These are phyloP conservation scores for Termitomyces sp. DNA, from an alignment of 768 basidiomycete genomes.

Conservation along the genomic window DNA sequence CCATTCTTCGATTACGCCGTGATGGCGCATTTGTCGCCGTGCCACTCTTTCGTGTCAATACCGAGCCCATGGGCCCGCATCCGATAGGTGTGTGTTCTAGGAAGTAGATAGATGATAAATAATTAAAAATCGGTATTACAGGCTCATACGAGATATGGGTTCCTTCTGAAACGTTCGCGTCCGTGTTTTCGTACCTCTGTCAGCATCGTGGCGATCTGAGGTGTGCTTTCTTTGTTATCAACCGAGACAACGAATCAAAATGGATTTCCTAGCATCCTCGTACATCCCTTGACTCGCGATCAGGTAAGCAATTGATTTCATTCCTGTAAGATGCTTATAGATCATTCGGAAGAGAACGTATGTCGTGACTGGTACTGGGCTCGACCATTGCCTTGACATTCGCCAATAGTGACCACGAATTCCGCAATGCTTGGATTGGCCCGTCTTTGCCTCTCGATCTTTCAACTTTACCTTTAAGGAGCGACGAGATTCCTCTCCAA, in stretches of 20 bases:
- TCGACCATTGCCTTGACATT: not conserved
- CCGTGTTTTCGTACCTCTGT: constrained; percentile 74
- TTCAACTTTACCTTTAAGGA: constrained; percentile 42
- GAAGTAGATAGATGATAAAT: not conserved
- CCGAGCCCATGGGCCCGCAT: constrained; percentile 66
- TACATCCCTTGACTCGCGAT: constrained; percentile 71
- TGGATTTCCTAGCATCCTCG: constrained; percentile 45
- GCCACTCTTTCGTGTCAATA: constrained; percentile 67
- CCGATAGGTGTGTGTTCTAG: constrained; percentile 51
- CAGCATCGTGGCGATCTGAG: constrained; percentile 64
- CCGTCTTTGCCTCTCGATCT: constrained; percentile 65
- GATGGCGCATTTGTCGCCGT: constrained; percentile 80
- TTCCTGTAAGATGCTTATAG: not conserved
- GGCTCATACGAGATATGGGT: constrained; percentile 84
- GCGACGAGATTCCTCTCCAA: constrained; percentile 55
- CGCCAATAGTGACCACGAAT: constrained; percentile 55
- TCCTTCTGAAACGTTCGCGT: constrained; percentile 65
- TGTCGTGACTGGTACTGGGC: constrained; percentile 12
- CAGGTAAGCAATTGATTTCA: constrained; percentile 35
- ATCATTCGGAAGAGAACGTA: constrained; percentile 39
- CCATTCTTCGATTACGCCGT: constrained; percentile 61
- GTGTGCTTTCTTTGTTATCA: constrained; percentile 25
- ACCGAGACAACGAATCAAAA: not conserved
- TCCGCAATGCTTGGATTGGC: constrained; percentile 71
- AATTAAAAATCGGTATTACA: not conserved